Conservation (phyloP, 2,329 filamentous ascomycete species). For the Fusarium pseudoanthophilum region DNA sequence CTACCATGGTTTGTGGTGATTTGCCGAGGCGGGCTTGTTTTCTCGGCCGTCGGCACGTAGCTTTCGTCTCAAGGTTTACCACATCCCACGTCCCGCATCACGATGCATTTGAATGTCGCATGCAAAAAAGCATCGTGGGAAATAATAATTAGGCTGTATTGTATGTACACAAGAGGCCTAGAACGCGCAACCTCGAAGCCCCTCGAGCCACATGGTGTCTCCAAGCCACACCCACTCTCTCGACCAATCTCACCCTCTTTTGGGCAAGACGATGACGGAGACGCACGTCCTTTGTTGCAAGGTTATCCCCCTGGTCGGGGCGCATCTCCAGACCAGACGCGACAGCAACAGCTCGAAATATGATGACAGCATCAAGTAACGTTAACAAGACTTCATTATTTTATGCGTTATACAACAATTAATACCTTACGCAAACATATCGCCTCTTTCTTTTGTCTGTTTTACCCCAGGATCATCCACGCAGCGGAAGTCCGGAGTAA, state of each 20-base stretch:
- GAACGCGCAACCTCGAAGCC: slow-evolving; percentile 20
- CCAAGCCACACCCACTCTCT: slow-evolving; percentile 10
- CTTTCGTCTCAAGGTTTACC: neutral
- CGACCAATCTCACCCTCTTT: slow-evolving; percentile 10
- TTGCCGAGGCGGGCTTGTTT: slow-evolving; percentile 4
- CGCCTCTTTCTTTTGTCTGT: neutral
- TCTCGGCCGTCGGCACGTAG: neutral
- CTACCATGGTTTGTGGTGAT: neutral
- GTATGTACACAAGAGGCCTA: slow-evolving; percentile 8
- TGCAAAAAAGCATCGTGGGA: neutral
- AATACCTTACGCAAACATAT: neutral
- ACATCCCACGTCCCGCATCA: neutral
- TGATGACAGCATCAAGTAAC: slow-evolving; percentile 30
- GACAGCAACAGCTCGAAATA: slow-evolving; percentile 5
- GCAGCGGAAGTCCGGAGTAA: neutral
- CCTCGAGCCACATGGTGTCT: slow-evolving; percentile 29
- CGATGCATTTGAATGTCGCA: slow-evolving; percentile 2
- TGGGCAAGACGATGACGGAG: slow-evolving; percentile 22
- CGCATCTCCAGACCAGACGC: slow-evolving; percentile 7
- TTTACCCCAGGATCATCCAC: neutral
- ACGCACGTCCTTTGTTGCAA: slow-evolving; percentile 13
- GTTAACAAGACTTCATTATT: neutral
- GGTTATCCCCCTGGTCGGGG: slow-evolving; percentile 17
- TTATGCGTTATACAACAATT: neutral
- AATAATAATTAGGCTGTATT: slow-evolving; percentile 8